These are phyloP conservation scores for Tuctoria greenei DNA, from an alignment of 176 grass and related monocot genomes.

Conservation along the genomic window DNA sequence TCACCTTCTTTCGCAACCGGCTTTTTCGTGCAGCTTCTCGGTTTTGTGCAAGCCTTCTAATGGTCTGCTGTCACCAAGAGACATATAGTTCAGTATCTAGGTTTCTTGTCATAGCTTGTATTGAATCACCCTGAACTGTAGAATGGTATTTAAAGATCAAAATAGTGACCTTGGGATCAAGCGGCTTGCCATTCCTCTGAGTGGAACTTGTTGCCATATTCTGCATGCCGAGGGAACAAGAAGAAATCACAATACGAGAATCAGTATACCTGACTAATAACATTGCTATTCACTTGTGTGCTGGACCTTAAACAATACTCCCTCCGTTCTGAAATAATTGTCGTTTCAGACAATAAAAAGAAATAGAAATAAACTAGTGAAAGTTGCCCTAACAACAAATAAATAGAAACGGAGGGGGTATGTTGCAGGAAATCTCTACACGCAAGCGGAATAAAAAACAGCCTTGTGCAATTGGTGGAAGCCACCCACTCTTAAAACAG, in stretches of 20 bases:
- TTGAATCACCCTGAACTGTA: background rate
- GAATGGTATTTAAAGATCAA: background rate
- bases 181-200: constrained; percentile 52
- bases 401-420: too few species aligned
- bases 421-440: constrained; percentile 13
- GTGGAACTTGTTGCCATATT: constrained; percentile 45
- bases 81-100: constrained; percentile 9
- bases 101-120: constrained; percentile 2
- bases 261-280: background rate
- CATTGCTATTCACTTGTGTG: background rate
- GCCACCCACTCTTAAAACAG: constrained; percentile 44
- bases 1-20: constrained; percentile 83
- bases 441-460: constrained; percentile 29
- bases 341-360: too few species aligned
- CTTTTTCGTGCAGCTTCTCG: constrained; percentile 92
- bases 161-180: constrained; percentile 62
- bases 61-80: constrained; percentile 36
- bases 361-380: too few species aligned
- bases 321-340: too few species aligned
- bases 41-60: constrained; percentile 87
- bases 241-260: constrained; percentile 14
- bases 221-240: constrained; percentile 34
- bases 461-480: constrained; percentile 46
- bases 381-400: too few species aligned
- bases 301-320: constrained; percentile 5